These are phyloP conservation scores for Yarrowia deformans DNA, from an alignment of 805 yeast species.

Conservation along the genomic window DNA sequence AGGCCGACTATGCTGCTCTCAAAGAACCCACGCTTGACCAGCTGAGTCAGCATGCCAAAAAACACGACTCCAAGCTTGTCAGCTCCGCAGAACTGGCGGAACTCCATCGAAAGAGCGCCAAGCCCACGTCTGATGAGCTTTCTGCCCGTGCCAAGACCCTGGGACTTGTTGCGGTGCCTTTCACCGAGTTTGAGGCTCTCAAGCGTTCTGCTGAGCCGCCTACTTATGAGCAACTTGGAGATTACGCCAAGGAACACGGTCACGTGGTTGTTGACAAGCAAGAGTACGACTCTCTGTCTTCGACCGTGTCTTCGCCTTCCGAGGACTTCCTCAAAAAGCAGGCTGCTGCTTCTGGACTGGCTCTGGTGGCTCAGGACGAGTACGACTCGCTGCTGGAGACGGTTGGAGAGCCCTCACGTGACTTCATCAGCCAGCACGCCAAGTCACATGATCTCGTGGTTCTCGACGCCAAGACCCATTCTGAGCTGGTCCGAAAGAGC, in stretches of 20 bases:
- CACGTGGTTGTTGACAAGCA: conserved; percentile 43
- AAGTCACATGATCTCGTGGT: conserved; percentile 48
- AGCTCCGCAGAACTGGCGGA: not conserved
- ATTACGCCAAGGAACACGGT: conserved; percentile 44
- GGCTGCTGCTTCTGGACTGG: conserved; percentile 20
- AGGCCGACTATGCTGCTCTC: conserved; percentile 40
- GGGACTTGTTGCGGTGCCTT: conserved; percentile 48
- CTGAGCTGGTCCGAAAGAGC: conserved; percentile 40
- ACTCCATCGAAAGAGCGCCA: conserved; percentile 38
- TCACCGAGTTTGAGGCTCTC: conserved; percentile 44
- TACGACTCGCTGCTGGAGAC: conserved; percentile 35
- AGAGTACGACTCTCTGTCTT: conserved; percentile 5
- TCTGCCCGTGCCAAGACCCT: conserved; percentile 35
- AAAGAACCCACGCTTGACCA: conserved; percentile 39
- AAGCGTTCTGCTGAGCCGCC: conserved; percentile 45
- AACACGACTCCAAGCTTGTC: conserved; percentile 40
- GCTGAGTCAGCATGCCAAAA: conserved; percentile 44
- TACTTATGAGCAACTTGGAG: conserved; percentile 47
- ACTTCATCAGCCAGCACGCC: conserved; percentile 50
- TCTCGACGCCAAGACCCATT: conserved; percentile 50
- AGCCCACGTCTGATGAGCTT: conserved; percentile 22
- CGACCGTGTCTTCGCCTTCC: conserved; percentile 5
- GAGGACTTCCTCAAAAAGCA: not conserved
- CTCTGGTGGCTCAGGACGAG: conserved; percentile 28
- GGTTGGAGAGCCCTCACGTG: conserved; percentile 43